Percentiles rank a stretch among this genome's conserved stretches.
phyloP scores from a whole-genome alignment of 306 rosid genomes.

The barrel medic (Medicago truncatula) region DNA sequence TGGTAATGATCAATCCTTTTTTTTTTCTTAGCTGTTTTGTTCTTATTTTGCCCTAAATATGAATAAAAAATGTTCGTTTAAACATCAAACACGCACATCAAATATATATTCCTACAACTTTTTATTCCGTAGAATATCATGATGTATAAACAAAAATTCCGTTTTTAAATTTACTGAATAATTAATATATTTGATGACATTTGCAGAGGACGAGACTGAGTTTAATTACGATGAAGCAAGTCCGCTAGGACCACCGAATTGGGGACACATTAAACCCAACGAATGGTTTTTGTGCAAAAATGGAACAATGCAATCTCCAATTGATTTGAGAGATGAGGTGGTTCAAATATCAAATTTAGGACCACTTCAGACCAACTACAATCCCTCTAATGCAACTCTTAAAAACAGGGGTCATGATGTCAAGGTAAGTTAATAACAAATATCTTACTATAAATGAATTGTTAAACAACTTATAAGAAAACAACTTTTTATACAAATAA shows the following conservation, averaged over 20 bases:
- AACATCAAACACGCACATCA: no score
- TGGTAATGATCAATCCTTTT: conserved; percentile 46
- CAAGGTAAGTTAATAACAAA: conserved; percentile 46
- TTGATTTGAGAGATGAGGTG: conserved; percentile 52
- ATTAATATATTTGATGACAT: not conserved
- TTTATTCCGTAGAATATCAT: no score
- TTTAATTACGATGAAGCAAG: conserved; percentile 53
- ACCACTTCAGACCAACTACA: conserved; percentile 46
- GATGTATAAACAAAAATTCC: no score
- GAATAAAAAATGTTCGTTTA: no score
- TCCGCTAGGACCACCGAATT: conserved; percentile 59
- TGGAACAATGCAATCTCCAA: conserved; percentile 83
- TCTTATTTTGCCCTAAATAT: not conserved
- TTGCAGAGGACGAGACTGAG: conserved; percentile 63
- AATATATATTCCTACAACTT: no score
- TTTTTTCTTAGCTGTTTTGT: not conserved
- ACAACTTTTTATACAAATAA: not conserved
- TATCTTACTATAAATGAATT: not conserved
- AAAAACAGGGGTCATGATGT: conserved; percentile 78
- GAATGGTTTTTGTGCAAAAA: conserved; percentile 62
- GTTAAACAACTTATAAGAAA: no score
- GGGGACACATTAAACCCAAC: conserved; percentile 63
- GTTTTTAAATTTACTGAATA: no score
- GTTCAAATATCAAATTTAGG: conserved; percentile 56
- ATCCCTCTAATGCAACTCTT: conserved; percentile 65